Evolutionary conservation across 1,284 basidiomycete species (phyloP), one percentile per base, ranked within the genome.

Genomic region (Cryptococcus sp.): DNA sequence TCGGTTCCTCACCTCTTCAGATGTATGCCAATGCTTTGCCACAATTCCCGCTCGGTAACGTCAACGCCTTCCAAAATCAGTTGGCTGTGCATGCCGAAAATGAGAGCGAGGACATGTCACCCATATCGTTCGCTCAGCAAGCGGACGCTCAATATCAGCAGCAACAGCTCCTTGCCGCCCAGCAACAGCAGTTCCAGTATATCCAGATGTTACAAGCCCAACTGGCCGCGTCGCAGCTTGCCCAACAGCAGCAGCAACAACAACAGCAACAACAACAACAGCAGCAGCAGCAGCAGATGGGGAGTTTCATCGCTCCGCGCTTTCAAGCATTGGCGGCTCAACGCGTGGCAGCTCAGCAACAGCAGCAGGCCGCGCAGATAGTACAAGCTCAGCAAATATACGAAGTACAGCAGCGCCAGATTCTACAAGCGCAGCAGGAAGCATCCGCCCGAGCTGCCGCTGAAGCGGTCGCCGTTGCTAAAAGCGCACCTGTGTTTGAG

Each of bases 261-360:
- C 50, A 53, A 46, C 47, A 57, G 38, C 49, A 59, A 51, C 56
- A 58, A 22, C 46, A 49, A 26, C 46, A 49, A 2, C 57, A 58
- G n/a, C 46, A 71, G 55, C 68, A 69, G 26, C 70, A 70, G 25
- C 68, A 72, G 46, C 69, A 66, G 22, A 70, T 73, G 65, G 73
- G 75, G 29, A 89, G 83, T 65, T 93, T 92, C 73, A 85, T 88
- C 69, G 87, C 91, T 46, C 91, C 91, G 41, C 86, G 91, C 34
- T 93, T 93, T 75, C 89, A 87, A 34, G 89, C 89, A 41, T 81
- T 93, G 54, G 89, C 89, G 34, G 87, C 87, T 15, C 88, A 89
- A 69, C 76, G 74, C n/a, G 67, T 60, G 5, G 68, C 66, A 1
- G 58, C 68, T 47, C 70, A 81, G 64, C 75, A 75, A 50, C 66